Base-by-base conservation (phyloP, 1,139 yeast genomes). In the Geotrichum fermentans region DNA sequence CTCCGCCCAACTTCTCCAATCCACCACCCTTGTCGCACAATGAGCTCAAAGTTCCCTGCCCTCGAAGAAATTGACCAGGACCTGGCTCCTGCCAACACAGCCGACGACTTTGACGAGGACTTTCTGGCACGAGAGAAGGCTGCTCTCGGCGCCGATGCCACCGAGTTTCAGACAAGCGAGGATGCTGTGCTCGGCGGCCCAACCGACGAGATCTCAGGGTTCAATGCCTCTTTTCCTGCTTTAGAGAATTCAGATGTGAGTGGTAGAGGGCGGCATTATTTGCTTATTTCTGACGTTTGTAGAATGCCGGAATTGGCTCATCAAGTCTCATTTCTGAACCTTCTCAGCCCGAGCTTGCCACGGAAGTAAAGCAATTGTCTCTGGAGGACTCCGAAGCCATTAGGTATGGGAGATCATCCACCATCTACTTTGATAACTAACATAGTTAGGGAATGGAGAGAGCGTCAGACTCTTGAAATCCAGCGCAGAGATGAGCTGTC, bases 31-130 rank as follows among this genome's bases (percentile, higher is more conserved):
- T n/a, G n/a, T n/a, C n/a, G 38, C 33, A 67, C 52, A 53, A 86
- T 86, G 95, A 83, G 92, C 59, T 90, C 86, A 61, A 85, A 85
- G 67, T 90, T 83, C 68, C 96, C 96, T 41, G 87, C 87, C 54
- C 75, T 89, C 59, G 90, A 83, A 57, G 75, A 71, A 53, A 60
- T 69, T 50, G 71, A 68, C 55, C 56, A 59, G 41, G 71, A 66
- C 40, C 54, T 60, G 46, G 58, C 57, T 36, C 50, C 42, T 35
- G 49, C 45, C 11, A 51, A 47, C 29, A 39, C 50, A 17, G 66
- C 65, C 45, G 69, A 61, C 21, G 69, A 60, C 22, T 63, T 55
- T 28, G 72, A 63, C 49, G 73, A 66, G 45, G 96, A 89, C 68
- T 86, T 90, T 63, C 72, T 88, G 55, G 74, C 88, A 40, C 80